A percentile compares a stretch with the other conserved stretches of the same genome.
These are phyloP conservation scores for Hygrocybe coccinea DNA, from an alignment of 768 basidiomycete genomes.

Conservation along the genomic window DNA sequence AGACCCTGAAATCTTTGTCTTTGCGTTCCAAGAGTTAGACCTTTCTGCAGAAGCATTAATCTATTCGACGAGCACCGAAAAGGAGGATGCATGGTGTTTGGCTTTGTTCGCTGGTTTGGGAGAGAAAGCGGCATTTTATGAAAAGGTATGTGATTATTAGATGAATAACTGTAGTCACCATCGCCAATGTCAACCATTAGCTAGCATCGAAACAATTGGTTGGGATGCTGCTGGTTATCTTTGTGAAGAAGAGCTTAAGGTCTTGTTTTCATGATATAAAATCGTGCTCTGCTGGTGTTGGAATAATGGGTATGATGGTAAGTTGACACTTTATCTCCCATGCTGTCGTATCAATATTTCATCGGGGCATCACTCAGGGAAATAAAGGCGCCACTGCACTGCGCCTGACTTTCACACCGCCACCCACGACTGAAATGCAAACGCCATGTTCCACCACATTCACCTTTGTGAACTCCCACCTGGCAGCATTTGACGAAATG, in stretches of 20 bases:
- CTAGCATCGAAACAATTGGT: constrained; percentile 75
- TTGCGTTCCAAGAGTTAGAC: constrained; percentile 80
- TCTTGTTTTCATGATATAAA: constrained; percentile 50
- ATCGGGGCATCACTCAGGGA: constrained; percentile 47
- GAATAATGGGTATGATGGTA: constrained; percentile 78
- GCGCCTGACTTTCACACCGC: constrained; percentile 53
- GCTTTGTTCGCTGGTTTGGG: constrained; percentile 70
- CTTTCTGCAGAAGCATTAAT: constrained; percentile 72
- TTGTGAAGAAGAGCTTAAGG: constrained; percentile 53
- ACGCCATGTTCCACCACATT: constrained; percentile 41
- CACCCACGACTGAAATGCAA: constrained; percentile 15
- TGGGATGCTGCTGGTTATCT: constrained; percentile 70
- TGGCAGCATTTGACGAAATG: constrained; percentile 82
- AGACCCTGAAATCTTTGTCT: constrained; percentile 65
- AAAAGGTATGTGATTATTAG: constrained; percentile 46
- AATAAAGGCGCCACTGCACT: constrained; percentile 79
- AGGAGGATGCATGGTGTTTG: constrained; percentile 67
- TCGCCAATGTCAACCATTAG: constrained; percentile 31
- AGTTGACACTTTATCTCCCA: constrained; percentile 11
- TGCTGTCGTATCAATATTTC: background rate
- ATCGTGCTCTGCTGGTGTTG: constrained; percentile 56
- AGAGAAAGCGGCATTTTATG: constrained; percentile 55
- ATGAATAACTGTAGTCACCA: background rate
- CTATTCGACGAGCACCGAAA: constrained; percentile 55
- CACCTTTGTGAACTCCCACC: constrained; percentile 77